Evolutionary conservation across 1,139 yeast genomes (phyloP).

Genomic region (Pichia norvegensis): DNA sequence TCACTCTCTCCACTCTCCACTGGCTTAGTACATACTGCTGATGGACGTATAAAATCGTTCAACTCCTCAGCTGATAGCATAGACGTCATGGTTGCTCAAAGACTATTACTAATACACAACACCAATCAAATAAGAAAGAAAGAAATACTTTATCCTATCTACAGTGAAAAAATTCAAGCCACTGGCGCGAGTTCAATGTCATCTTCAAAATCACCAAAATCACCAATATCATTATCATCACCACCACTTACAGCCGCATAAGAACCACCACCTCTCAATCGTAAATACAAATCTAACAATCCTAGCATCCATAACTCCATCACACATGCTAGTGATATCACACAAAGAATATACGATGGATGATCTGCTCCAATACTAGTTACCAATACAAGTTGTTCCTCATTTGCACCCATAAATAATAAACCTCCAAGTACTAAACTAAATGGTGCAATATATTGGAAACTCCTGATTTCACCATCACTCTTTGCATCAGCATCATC

Average conservation of each 20-base stretch:
- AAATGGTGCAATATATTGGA: slow-evolving; percentile 81
- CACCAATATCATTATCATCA: not conserved
- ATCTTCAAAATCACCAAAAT: not conserved
- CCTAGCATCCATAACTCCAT: slow-evolving; percentile 59
- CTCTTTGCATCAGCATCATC: slow-evolving; percentile 44
- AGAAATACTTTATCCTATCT: no score
- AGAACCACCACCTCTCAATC: slow-evolving; percentile 7
- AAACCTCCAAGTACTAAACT: slow-evolving; percentile 71
- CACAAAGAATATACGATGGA: slow-evolving; percentile 70
- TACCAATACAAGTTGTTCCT: slow-evolving; percentile 72
- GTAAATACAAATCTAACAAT: slow-evolving; percentile 49
- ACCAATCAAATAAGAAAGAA: no score
- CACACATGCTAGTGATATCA: slow-evolving; percentile 66
- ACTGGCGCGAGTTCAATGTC: not conserved
- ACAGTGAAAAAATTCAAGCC: no score
- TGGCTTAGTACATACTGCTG: slow-evolving; percentile 91
- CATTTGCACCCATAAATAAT: slow-evolving; percentile 85
- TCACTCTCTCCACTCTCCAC: slow-evolving; percentile 36
- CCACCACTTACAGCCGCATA: not conserved
- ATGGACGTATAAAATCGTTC: slow-evolving; percentile 91
- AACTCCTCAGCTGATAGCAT: slow-evolving; percentile 80
- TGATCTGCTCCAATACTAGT: slow-evolving; percentile 74
- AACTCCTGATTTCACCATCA: slow-evolving; percentile 46
- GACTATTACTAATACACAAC: not conserved
- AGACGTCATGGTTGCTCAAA: slow-evolving; percentile 56